Evolutionary conservation across 179 eudicot species (phyloP).

Genomic region (Silene noctiflora): DNA sequence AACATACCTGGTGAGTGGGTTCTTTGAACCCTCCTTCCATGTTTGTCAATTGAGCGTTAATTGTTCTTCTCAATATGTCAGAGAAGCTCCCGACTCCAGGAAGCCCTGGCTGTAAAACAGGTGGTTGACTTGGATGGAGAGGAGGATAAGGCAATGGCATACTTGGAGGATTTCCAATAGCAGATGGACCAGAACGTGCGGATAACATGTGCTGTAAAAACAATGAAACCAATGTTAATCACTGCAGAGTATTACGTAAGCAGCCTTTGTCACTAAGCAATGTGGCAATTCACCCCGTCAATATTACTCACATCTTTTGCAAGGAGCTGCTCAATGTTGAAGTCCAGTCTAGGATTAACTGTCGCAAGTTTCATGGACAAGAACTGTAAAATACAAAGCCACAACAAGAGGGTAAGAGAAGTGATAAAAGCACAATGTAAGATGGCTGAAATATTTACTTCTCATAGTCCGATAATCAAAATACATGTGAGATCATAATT

Average conservation of each 20-base stretch:
- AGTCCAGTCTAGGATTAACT: slow-evolving; percentile 83
- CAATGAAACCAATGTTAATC: not conserved
- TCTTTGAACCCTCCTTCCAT: slow-evolving; percentile 56
- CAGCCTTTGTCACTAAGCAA: not conserved
- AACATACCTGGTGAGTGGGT: slow-evolving; percentile 49
- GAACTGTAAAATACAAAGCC: slow-evolving; percentile 53
- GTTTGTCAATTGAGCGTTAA: slow-evolving; percentile 48
- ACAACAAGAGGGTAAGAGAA: slow-evolving; percentile 1
- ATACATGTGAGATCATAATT: not conserved
- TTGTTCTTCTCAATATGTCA: slow-evolving; percentile 56
- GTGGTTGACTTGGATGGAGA: slow-evolving; percentile 50
- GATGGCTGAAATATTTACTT: not conserved
- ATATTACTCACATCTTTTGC: slow-evolving; percentile 72
- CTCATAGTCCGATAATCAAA: not conserved
- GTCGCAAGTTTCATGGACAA: slow-evolving; percentile 97
- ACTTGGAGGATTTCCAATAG: slow-evolving; percentile 60
- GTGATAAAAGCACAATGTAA: not conserved
- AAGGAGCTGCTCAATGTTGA: slow-evolving; percentile 66
- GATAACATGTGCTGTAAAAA: slow-evolving; percentile 51
- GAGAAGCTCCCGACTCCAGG: slow-evolving; percentile 46
- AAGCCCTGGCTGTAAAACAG: slow-evolving; percentile 47
- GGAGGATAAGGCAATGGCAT: slow-evolving; percentile 50
- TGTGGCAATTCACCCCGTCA: not conserved
- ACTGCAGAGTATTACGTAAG: not conserved
- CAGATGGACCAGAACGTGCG: slow-evolving; percentile 54